A percentile compares a stretch with the other conserved stretches of the same genome.
Conservation (phyloP, 2,329 filamentous ascomycete genomes). For the Emmonsiellopsis sp. region DNA sequence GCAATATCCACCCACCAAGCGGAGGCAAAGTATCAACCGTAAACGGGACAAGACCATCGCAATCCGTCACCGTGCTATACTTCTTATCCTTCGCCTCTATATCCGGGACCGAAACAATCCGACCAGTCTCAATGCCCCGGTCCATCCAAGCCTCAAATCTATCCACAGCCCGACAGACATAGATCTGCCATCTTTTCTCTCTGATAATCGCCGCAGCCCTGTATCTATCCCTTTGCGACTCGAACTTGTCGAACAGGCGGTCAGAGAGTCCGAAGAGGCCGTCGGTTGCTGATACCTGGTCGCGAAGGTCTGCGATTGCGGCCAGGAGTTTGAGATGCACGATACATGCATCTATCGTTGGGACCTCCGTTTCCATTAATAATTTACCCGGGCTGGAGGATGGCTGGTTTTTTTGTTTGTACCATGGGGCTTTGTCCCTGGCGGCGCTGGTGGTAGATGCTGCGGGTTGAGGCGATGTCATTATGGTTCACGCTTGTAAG, state of each 20-base stretch:
- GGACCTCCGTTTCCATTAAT: neutral
- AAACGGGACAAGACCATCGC: slow-evolving; percentile 25
- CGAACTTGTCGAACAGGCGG: slow-evolving; percentile 25
- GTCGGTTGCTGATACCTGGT: slow-evolving; percentile 57
- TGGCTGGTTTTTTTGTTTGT: neutral
- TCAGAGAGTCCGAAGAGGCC: slow-evolving; percentile 58
- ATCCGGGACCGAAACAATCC: slow-evolving; percentile 12
- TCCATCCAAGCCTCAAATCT: slow-evolving; percentile 61
- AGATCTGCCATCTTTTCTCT: slow-evolving; percentile 67
- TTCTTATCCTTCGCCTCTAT: slow-evolving; percentile 11
- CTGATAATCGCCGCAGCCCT: slow-evolving; percentile 45
- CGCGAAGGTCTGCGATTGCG: slow-evolving; percentile 57
- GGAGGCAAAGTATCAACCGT: slow-evolving; percentile 43
- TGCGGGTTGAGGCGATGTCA: neutral
- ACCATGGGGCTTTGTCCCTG: no score
- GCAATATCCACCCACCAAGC: slow-evolving; percentile 36
- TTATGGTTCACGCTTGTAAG: neutral
- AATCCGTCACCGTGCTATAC: slow-evolving; percentile 25
- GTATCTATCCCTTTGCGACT: slow-evolving; percentile 28
- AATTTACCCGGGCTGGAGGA: neutral
- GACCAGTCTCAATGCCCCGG: slow-evolving; percentile 13
- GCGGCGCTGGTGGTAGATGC: no score
- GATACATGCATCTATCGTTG: slow-evolving; percentile 48
- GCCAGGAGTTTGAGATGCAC: slow-evolving; percentile 66
- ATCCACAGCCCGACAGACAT: slow-evolving; percentile 57